Base-by-base conservation (phyloP, 768 basidiomycete genomes). In the Suillus ampliporus region DNA sequence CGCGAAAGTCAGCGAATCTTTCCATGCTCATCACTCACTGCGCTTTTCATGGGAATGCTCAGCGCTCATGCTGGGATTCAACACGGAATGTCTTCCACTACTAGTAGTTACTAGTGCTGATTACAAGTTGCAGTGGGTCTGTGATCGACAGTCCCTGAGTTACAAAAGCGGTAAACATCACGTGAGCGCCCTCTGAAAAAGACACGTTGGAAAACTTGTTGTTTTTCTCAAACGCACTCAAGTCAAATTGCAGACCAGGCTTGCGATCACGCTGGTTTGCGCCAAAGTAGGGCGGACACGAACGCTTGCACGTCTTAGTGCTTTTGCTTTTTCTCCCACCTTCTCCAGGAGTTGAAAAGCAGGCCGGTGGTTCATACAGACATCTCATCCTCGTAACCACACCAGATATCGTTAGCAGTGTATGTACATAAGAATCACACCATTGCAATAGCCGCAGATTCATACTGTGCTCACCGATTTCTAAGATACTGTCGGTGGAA, bases 281-380 rank as follows among this genome's bases (percentile, higher is more conserved):
- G 73, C 73, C 73, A 76, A 76, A 76, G 73, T 57, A 76, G 73
- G 68, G 73, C 73, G 73, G 57, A 74, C 31, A 74, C 60, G 35
- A 43, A 76, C 52, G 58, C 65, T 51, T 75, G 70, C 34, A 65
- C 69, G 71, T 74, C 74, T 69, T 41, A 76, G 73, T 58, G 73
- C 74, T 61, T 50, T 70, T 37, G 64, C 73, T 72, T 74, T 31
- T 71, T 70, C 53, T 66, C 61, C 61, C 19, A 56, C 58, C 23
- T 64, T 57, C 40, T 56, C 31, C 44, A 62, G 34, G 71, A 31
- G 35, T 51, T 34, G 60, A 66, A 71, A 51, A 71, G 74, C 65
- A 59, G 65, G 72, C 72, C 72, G 72, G 72, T 74, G 74, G 74
- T 74, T 34, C 72, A 73, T 63, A 74, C 68, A 74, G 19, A 40